Percentiles rank a stretch among this genome's conserved stretches.
Conservation (phyloP, 371 early-diverging fungal genomes). For the Actinomucor elegans region DNA sequence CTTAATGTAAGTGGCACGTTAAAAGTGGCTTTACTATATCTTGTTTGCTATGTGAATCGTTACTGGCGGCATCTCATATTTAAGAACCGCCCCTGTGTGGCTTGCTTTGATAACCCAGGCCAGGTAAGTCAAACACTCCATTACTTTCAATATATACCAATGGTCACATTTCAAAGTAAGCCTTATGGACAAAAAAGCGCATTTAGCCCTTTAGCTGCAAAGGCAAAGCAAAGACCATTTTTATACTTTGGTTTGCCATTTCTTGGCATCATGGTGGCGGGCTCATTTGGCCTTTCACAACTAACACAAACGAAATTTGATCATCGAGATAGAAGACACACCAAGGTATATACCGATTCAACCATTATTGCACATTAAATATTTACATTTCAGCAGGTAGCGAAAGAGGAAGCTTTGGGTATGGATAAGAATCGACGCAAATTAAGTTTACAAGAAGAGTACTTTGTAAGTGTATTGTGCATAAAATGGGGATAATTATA, state of each 20-base stretch:
- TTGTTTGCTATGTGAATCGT: too few species aligned
- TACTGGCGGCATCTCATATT: too few species aligned
- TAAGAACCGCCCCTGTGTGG: too few species aligned
- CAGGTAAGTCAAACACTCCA: too few species aligned
- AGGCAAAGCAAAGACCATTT: constrained; percentile 50
- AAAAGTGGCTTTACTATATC: too few species aligned
- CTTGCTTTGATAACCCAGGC: too few species aligned
- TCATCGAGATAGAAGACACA: constrained; percentile 50
- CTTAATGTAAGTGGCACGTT: too few species aligned
- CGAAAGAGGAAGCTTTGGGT: constrained; percentile 64
- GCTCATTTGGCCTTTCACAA: constrained; percentile 57
- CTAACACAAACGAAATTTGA: constrained; percentile 68
- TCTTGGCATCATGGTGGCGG: constrained; percentile 53
- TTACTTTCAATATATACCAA: constrained; percentile 10
- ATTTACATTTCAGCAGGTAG: constrained; percentile 50
- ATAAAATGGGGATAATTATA: background rate
- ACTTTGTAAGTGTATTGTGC: constrained; percentile 42
- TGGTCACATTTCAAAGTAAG: constrained; percentile 49
- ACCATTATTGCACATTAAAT: too few species aligned
- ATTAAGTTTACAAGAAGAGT: constrained; percentile 67
- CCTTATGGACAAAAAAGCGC: constrained; percentile 31
- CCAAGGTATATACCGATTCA: constrained; percentile 20
- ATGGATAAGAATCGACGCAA: constrained; percentile 56
- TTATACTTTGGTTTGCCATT: constrained; percentile 69
- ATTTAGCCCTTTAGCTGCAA: constrained; percentile 32